Conservation (phyloP, 768 basidiomycete species). For the Trametes maxima region DNA sequence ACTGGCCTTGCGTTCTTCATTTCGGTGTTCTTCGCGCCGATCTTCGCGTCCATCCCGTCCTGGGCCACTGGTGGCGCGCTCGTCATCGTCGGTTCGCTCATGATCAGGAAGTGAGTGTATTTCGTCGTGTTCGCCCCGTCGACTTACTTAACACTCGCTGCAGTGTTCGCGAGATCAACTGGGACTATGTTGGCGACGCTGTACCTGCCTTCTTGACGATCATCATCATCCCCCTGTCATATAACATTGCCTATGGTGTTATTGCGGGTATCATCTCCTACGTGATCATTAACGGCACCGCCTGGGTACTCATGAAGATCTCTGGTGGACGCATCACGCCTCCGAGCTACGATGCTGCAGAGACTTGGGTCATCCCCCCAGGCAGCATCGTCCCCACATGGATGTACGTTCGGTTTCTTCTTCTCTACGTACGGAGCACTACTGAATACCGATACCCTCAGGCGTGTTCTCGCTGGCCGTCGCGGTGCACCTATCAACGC, state of each 20-base stretch:
- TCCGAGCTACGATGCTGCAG: conserved; percentile 61
- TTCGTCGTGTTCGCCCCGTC: neutral
- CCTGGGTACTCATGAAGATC: conserved; percentile 56
- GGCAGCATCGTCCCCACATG: conserved; percentile 69
- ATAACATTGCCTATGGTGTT: conserved; percentile 89
- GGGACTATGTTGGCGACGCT: conserved; percentile 87
- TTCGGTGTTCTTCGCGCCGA: conserved; percentile 84
- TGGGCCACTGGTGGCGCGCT: conserved; percentile 90
- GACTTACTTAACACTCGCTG: neutral
- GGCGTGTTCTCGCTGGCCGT: conserved; percentile 5
- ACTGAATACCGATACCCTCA: neutral
- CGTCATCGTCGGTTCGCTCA: conserved; percentile 83
- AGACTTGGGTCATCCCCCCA: conserved; percentile 72
- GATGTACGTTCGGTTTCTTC: conserved; percentile 50
- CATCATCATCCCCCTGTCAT: conserved; percentile 75
- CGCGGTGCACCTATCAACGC: neutral
- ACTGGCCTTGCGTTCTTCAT: conserved; percentile 79
- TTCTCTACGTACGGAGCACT: neutral
- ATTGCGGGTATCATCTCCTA: conserved; percentile 78
- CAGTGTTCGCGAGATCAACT: conserved; percentile 83
- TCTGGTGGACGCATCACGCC: conserved; percentile 65
- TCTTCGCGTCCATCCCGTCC: conserved; percentile 83
- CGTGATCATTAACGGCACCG: conserved; percentile 70
- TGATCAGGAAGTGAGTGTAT: conserved; percentile 75
- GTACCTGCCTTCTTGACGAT: conserved; percentile 85